Base-by-base conservation (phyloP, 73 alveolate genomes). In the Blepharisma japonicum region DNA sequence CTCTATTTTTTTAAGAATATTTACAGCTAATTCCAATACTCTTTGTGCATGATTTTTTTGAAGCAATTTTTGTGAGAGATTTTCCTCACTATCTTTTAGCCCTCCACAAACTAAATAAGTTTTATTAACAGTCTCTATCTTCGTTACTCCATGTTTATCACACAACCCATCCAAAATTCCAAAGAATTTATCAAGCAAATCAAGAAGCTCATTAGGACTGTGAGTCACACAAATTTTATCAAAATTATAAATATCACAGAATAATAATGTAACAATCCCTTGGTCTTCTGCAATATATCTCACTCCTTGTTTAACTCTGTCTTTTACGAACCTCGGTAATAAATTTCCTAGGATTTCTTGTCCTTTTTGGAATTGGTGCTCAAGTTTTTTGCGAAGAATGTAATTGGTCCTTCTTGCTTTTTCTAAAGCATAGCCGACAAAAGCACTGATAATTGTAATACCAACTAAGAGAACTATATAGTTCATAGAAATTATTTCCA, bases 91-190 rank as follows among this genome's bases (percentile, higher is more conserved):
- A n/a, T 81, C 86, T 50, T 82, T 90, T 27, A 93, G 85, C 6
- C 98, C 98, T 70, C 98, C 98, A 39, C 95, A 91, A n/a, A 94
- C 96, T 93, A 93, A 85, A 76, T 90, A 93, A 4, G 98, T 89
- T 56, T 90, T 90, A 0, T 96, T 96, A 4, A 93, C 98, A 0
- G 98, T 93, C 81, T 93, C 98, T 14, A 93, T 93, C 23, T 85
- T 85, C 49, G 81, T 18, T 67, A 85, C 77, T 0, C 92, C 92
- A 71, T 82, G 79, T 55, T 55, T 66, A 5, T 55, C 88, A 53
- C 92, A 77, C 32, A 88, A 81, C 68, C 85, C 78, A 55, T 88
- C 95, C 56, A 88, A 84, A 7, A 88, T 84, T 32, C 56, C 79
- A 55, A 68, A 85, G 50, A 88, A 55, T 47, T 88, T 81, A 61